Evolutionary conservation across 306 rosid species (phyloP).

Genomic region (Cicer pinnatifidum): DNA sequence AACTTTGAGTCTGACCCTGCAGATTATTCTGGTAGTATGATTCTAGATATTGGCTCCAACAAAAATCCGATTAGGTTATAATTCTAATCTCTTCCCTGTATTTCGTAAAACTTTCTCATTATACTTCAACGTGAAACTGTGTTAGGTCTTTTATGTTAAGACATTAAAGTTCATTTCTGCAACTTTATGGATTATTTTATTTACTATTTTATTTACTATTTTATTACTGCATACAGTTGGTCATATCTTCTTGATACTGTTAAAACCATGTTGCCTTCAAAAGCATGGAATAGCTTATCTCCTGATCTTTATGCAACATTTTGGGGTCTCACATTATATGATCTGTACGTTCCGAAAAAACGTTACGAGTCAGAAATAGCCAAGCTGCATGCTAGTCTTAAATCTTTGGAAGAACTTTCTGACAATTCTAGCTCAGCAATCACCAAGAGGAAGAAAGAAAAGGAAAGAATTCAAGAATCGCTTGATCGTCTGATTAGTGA

Average conservation of each 20-base stretch:
- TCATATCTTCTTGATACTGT: slow-evolving; percentile 78
- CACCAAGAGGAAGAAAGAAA: slow-evolving; percentile 92
- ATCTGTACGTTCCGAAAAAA: slow-evolving; percentile 86
- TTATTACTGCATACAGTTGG: slow-evolving; percentile 67
- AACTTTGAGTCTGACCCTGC: slow-evolving; percentile 65
- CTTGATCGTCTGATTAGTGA: slow-evolving; percentile 85
- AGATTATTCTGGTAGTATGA: slow-evolving; percentile 55
- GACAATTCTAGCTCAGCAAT: slow-evolving; percentile 98
- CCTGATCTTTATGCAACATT: slow-evolving; percentile 95
- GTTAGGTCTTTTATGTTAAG: slow-evolving; percentile 32
- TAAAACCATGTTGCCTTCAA: slow-evolving; percentile 86
- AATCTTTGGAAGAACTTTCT: slow-evolving; percentile 91
- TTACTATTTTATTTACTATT: slow-evolving; percentile 19
- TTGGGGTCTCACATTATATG: slow-evolving; percentile 99
- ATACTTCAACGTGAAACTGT: slow-evolving; percentile 6
- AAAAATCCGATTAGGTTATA: slow-evolving; percentile 64
- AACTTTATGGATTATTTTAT: slow-evolving; percentile 7
- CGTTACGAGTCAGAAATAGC: slow-evolving; percentile 89
- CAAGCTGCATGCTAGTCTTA: slow-evolving; percentile 85
- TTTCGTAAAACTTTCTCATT: background rate
- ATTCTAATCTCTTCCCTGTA: slow-evolving; percentile 1
- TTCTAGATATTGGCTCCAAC: slow-evolving; percentile 78
- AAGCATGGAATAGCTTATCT: slow-evolving; percentile 97
- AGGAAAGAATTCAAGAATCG: slow-evolving; percentile 97
- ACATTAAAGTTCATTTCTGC: slow-evolving; percentile 29